Conservation (phyloP, 2,329 filamentous ascomycete species). For the Penicillium paneum region DNA sequence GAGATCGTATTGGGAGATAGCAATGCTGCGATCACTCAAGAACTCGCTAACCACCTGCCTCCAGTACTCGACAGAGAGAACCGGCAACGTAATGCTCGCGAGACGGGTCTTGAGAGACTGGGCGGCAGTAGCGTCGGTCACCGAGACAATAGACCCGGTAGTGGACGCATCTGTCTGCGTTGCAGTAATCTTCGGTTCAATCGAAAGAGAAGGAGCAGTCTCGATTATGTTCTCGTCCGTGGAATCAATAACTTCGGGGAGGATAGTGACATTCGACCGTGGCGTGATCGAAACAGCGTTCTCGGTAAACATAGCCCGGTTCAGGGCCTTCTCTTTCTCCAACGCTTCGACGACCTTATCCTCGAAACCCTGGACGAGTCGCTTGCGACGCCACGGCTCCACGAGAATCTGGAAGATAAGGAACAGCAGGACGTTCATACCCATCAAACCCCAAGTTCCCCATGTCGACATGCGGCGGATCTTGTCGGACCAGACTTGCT, state of each 20-base stretch:
- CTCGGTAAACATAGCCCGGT: conserved; percentile 14
- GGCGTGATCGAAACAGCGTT: conserved; percentile 3
- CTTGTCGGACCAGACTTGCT: conserved; percentile 98
- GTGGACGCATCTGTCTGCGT: conserved; percentile 2
- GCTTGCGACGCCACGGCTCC: conserved; percentile 82
- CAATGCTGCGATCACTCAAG: conserved; percentile 62
- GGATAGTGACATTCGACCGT: not conserved
- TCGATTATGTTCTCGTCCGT: not conserved
- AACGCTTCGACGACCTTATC: conserved; percentile 69
- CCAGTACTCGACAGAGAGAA: conserved; percentile 44
- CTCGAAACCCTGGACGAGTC: conserved; percentile 79
- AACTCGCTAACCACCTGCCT: conserved; percentile 55
- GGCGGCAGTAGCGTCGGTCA: not conserved
- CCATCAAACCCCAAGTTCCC: conserved; percentile 98
- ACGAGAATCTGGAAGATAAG: conserved; percentile 82
- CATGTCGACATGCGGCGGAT: conserved; percentile 95
- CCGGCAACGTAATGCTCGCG: conserved; percentile 22
- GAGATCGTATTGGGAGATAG: conserved; percentile 65
- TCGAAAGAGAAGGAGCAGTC: not conserved
- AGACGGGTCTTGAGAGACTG: conserved; percentile 25
- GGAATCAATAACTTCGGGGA: conserved; percentile 16
- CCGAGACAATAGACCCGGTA: not conserved
- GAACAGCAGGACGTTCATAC: conserved; percentile 87
- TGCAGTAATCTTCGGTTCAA: not conserved
- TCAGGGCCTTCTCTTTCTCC: conserved; percentile 61